Evolutionary conservation across 306 rosid genomes (phyloP), one percentile per base, ranked within the genome.

Genomic region (Mimosa pudica): DNA sequence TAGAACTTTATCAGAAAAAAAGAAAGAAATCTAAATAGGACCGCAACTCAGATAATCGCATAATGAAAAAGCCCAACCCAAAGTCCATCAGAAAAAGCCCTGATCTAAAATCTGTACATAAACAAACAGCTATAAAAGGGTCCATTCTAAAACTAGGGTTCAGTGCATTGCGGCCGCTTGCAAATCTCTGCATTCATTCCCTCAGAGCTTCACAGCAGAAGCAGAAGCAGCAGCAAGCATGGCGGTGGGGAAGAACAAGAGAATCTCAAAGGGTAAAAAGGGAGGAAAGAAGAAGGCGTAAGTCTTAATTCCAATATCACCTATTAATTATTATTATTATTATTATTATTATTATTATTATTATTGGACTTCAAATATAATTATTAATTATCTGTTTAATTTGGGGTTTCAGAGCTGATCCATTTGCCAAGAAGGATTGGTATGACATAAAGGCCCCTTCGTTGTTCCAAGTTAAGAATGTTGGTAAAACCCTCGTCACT

Each of bases 241-340:
- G 93, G 93, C 93, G 48, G 93, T 90, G 74, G 89, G 94, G 0
- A 90, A 90, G 86, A 90, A 90, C 84, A 90, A 88, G 92, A 78
- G 94, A 72, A 90, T 90, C 69, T 90, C 94, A n/a, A 90, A 90
- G 86, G 90, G 92, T 13, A 90, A 87, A 90, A 90, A 90, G 83
- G 94, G 94, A 72, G 90, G 92, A 74, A 90, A 90, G 89, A 88
- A 90, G 95, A 88, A 90, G 76, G 87, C 92, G 92, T 90, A 76
- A 85, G 89, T 75, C 17, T 12, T 5, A 24, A 24, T 24, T 24
- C 3, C 0, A 9, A 1, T 13, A 58, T 4, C 10, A 24, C 30
- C 30, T 24, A 24, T 48, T 8, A 14, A 18, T n/a, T 1, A 24
- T 75, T 0, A 49, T 0, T 10, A n/a, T 9, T 17, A 5, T 14